Percentiles rank a stretch among this genome's conserved stretches.
phyloP scores from a whole-genome alignment of 495 filamentous ascomycete genomes.

The Pseudevernia furfuracea region DNA sequence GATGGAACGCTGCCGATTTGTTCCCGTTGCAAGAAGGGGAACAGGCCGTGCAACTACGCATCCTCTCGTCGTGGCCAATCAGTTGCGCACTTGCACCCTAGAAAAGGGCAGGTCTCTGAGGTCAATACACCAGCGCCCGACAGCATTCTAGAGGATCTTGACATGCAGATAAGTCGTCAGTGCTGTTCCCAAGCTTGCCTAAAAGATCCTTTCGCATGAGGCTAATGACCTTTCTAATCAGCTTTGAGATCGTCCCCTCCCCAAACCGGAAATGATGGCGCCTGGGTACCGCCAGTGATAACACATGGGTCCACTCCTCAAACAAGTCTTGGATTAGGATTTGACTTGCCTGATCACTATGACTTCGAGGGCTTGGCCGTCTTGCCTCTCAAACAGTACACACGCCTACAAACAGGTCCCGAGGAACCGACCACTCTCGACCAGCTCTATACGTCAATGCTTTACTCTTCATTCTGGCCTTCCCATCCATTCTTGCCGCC shows the following conservation, averaged over 20 bases:
- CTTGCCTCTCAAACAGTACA: not conserved
- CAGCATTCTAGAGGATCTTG: not conserved
- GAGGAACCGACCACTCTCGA: not conserved
- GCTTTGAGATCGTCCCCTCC: not conserved
- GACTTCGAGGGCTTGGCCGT: too few relatives aligned
- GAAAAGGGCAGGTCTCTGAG: not conserved
- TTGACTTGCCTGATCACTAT: too few relatives aligned
- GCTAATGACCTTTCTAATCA: not conserved
- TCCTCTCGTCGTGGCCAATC: conserved; percentile 2
- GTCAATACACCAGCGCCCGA: not conserved
- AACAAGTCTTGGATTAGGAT: too few relatives aligned
- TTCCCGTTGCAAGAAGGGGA: not conserved
- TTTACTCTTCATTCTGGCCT: not conserved
- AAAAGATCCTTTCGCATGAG: not conserved
- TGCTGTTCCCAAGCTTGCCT: not conserved
- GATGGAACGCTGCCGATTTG: not conserved
- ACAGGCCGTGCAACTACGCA: not conserved
- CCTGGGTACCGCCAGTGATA: too few relatives aligned
- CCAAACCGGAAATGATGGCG: too few relatives aligned
- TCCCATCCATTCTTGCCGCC: not conserved
- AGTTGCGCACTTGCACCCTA: not conserved
- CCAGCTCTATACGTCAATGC: not conserved
- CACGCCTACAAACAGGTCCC: not conserved
- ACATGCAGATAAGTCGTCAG: not conserved
- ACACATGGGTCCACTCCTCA: too few relatives aligned